Conservation (phyloP, 495 filamentous ascomycete genomes). For the Trichoderma orchidacearum region DNA sequence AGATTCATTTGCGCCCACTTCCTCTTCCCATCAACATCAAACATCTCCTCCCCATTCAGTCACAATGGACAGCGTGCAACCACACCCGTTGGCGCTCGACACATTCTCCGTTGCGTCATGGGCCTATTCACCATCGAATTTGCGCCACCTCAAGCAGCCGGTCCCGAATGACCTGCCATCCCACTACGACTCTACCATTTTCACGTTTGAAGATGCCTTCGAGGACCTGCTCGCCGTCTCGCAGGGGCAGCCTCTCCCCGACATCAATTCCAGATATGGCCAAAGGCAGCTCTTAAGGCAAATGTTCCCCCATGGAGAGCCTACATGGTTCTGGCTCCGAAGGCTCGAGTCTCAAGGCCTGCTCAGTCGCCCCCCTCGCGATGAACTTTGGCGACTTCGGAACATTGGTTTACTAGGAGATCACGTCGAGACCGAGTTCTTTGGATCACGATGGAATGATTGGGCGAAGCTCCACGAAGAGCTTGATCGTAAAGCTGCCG, state of each 20-base stretch:
- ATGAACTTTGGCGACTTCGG: background rate
- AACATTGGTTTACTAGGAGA: background rate
- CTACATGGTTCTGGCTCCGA: conserved; percentile 1
- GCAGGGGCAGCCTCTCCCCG: conserved; percentile 8
- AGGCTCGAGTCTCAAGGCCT: conserved; percentile 1
- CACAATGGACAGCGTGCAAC: background rate
- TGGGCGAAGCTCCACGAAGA: background rate
- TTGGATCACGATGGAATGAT: background rate
- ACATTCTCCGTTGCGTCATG: conserved; percentile 3
- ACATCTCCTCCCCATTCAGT: background rate
- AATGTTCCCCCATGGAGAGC: conserved; percentile 5
- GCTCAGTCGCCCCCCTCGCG: background rate
- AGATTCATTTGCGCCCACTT: background rate
- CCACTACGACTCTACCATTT: conserved; percentile 5
- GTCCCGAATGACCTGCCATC: conserved; percentile 10
- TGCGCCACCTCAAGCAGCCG: conserved; percentile 15
- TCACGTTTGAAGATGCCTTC: conserved; percentile 22
- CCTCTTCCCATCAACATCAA: background rate
- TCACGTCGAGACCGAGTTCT: background rate
- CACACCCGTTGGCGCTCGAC: background rate
- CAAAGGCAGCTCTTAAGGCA: background rate
- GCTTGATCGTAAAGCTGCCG: background rate
- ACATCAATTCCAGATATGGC: conserved; percentile 1
- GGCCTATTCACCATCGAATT: conserved; percentile 17
- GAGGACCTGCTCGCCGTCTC: conserved; percentile 18